These are phyloP conservation scores for Sugiyamaella sp. DNA, from an alignment of 1,139 yeast genomes.

Conservation along the genomic window DNA sequence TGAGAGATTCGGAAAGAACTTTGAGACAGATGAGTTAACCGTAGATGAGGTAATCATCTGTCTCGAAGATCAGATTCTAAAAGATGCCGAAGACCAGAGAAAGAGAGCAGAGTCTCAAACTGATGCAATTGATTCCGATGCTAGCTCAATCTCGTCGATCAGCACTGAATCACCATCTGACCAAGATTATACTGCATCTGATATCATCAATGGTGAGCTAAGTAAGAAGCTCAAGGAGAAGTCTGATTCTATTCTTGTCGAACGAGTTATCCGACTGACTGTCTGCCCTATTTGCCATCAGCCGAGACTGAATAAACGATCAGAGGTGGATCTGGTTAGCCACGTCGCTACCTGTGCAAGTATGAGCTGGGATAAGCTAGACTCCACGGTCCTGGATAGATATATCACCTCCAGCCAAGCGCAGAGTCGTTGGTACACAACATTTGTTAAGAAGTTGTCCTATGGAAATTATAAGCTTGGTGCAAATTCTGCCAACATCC, in stretches of 20 bases:
- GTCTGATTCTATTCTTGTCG: slow-evolving; percentile 27
- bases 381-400: slow-evolving; percentile 64
- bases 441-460: slow-evolving; percentile 76
- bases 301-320: slow-evolving; percentile 57
- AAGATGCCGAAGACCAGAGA: slow-evolving; percentile 33
- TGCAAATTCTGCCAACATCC: slow-evolving; percentile 87
- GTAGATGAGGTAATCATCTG: slow-evolving; percentile 62
- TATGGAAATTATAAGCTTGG: slow-evolving; percentile 90
- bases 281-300: slow-evolving; percentile 78
- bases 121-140: slow-evolving; percentile 14
- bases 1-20: slow-evolving; percentile 47
- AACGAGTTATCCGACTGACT: slow-evolving; percentile 59
- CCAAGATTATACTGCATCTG: not conserved
- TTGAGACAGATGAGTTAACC: slow-evolving; percentile 58
- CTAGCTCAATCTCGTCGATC: not conserved
- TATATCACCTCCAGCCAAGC: slow-evolving; percentile 85
- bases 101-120: slow-evolving; percentile 23
- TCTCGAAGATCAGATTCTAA: slow-evolving; percentile 47
- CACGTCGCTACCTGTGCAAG: slow-evolving; percentile 89
- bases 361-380: slow-evolving; percentile 72
- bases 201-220: slow-evolving; percentile 2
- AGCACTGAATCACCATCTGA: not conserved
- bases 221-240: slow-evolving; percentile 25
- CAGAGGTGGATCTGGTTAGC: slow-evolving; percentile 70
- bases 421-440: slow-evolving; percentile 85